Conservation (phyloP, 768 basidiomycete species). For the Steccherinum ochraceum region DNA sequence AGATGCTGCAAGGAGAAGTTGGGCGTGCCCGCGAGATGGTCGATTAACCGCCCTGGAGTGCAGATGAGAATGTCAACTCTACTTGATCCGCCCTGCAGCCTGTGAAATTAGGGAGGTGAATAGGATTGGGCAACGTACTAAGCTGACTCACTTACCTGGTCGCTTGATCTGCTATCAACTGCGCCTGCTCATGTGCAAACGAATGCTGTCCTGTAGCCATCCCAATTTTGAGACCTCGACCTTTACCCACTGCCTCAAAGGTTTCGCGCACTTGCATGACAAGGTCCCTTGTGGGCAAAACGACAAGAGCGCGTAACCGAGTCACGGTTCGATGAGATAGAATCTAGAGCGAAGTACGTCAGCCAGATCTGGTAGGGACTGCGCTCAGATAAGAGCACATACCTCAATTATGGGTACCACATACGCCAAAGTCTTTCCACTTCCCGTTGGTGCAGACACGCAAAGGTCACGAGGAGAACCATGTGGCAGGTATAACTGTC, state of each 20-base stretch:
- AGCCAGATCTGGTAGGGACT: neutral
- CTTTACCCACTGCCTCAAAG: conserved; percentile 78
- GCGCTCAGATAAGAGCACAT: neutral
- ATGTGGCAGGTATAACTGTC: conserved; percentile 59
- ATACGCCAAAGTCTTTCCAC: conserved; percentile 97
- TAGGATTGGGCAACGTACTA: neutral
- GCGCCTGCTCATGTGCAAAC: conserved; percentile 85
- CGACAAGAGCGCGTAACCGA: conserved; percentile 78
- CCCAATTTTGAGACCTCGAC: conserved; percentile 80
- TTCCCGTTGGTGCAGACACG: conserved; percentile 95
- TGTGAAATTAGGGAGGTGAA: conserved; percentile 22
- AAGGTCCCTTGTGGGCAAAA: conserved; percentile 91
- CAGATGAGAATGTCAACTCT: conserved; percentile 92
- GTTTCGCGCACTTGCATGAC: conserved; percentile 91
- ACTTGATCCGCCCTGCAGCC: conserved; percentile 79
- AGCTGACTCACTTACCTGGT: conserved; percentile 34
- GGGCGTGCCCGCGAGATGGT: conserved; percentile 82
- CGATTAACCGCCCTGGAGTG: conserved; percentile 92
- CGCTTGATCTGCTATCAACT: conserved; percentile 60
- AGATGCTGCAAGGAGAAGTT: conserved; percentile 93
- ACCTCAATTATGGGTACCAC: conserved; percentile 90
- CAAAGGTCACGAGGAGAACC: conserved; percentile 74
- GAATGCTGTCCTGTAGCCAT: conserved; percentile 92
- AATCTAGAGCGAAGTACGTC: conserved; percentile 28
- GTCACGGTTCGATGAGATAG: conserved; percentile 73